These are phyloP conservation scores for Parachlorella kessleri DNA, from an alignment of 139 green algal species.

Conservation along the genomic window DNA sequence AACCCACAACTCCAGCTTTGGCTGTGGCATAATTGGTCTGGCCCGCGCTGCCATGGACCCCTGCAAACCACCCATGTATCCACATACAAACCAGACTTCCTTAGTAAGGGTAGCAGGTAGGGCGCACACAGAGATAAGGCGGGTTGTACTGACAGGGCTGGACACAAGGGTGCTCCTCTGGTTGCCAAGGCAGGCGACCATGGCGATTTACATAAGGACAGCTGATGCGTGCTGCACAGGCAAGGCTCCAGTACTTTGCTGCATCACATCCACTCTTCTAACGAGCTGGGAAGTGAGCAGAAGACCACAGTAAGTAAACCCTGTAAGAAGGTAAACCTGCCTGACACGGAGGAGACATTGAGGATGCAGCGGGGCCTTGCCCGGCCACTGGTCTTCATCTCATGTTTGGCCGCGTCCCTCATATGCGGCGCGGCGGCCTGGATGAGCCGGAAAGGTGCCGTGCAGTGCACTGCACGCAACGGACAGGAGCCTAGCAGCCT, in stretches of 20 bases:
- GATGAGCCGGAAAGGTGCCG: slow-evolving; percentile 83
- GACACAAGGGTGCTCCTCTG: not conserved
- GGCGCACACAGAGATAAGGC: not conserved
- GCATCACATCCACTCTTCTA: too few species aligned
- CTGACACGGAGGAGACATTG: slow-evolving; percentile 81
- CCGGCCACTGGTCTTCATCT: slow-evolving; percentile 48
- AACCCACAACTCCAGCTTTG: slow-evolving; percentile 73
- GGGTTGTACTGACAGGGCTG: not conserved
- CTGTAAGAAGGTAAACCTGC: not conserved
- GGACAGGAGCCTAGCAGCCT: not conserved
- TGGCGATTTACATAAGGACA: too few species aligned
- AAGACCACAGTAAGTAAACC: too few species aligned
- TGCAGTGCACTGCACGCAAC: slow-evolving; percentile 67
- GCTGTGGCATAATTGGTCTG: slow-evolving; percentile 75
- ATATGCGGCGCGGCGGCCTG: slow-evolving; percentile 70
- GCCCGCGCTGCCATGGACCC: slow-evolving; percentile 42
- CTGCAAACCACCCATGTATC: too few species aligned
- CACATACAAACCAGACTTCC: too few species aligned
- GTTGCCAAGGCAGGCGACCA: too few species aligned
- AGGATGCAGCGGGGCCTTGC: slow-evolving; percentile 70
- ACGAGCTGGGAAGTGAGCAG: too few species aligned
- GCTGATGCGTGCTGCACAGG: too few species aligned
- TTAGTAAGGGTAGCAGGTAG: not conserved
- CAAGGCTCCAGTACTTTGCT: too few species aligned
- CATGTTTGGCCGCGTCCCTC: slow-evolving; percentile 73